A percentile compares a stretch with the other conserved stretches of the same genome.
Evolutionary conservation across 495 filamentous ascomycete genomes (phyloP).

Genomic region (Neurospora terricola): DNA sequence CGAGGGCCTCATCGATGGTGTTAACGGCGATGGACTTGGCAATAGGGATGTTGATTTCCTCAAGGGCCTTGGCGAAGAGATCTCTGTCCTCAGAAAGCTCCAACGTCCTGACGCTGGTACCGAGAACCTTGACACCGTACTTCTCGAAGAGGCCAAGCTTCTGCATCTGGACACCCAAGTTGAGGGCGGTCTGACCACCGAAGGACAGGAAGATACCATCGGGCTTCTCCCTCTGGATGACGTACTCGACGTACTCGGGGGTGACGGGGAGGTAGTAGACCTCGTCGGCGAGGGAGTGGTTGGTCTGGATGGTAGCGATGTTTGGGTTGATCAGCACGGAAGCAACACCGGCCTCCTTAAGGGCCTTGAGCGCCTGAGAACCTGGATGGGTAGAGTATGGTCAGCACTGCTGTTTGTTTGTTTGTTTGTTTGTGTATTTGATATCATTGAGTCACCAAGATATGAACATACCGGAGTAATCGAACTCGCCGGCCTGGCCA

Average conservation of each 20-base stretch:
- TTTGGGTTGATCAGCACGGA: constrained; percentile 97
- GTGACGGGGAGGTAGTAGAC: constrained; percentile 98
- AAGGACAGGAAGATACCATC: constrained; percentile 98
- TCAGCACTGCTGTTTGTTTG: constrained; percentile 11
- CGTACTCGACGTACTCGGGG: constrained; percentile 89
- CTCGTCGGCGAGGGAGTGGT: constrained; percentile 90
- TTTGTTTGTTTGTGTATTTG: background rate
- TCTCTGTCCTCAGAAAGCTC: constrained; percentile 95
- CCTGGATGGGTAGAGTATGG: constrained; percentile 40
- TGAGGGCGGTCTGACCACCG: constrained; percentile 92
- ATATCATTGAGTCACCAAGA: background rate
- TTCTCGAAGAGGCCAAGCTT: constrained; percentile 91
- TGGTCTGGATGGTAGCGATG: constrained; percentile 97
- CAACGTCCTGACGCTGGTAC: constrained; percentile 87
- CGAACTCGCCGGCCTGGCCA: constrained; percentile 97
- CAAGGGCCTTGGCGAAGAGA: constrained; percentile 77
- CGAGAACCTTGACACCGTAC: constrained; percentile 88
- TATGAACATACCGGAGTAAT: constrained; percentile 74
- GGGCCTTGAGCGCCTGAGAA: constrained; percentile 90
- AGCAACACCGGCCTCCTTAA: constrained; percentile 93
- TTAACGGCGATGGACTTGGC: constrained; percentile 87
- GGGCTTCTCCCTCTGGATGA: constrained; percentile 88
- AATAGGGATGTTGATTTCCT: constrained; percentile 93
- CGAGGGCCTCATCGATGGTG: constrained; percentile 82
- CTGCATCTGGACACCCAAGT: constrained; percentile 95